Percentiles rank a stretch among this genome's conserved stretches.
phyloP scores from a whole-genome alignment of 768 basidiomycete species.

The Auricularia cornea region DNA sequence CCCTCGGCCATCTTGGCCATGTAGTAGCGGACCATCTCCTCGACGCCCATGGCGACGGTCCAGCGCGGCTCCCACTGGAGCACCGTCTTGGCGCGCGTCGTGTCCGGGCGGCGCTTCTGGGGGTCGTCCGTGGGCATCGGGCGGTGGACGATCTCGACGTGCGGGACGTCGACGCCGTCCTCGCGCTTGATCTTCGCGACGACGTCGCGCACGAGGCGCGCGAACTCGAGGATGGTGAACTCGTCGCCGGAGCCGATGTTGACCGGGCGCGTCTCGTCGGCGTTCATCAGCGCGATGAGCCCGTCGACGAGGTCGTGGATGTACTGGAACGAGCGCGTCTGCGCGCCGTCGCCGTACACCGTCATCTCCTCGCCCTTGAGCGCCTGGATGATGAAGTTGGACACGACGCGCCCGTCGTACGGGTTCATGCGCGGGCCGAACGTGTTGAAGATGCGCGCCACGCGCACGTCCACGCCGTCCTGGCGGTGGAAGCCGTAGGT shows the following conservation, averaged over 20 bases:
- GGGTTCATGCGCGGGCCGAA: slow-evolving; percentile 87
- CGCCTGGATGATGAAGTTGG: slow-evolving; percentile 98
- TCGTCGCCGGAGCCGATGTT: slow-evolving; percentile 96
- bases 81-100: slow-evolving; percentile 74
- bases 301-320: slow-evolving; percentile 97
- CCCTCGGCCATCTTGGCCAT: slow-evolving; percentile 85
- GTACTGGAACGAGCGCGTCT: slow-evolving; percentile 96
- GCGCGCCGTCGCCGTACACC: slow-evolving; percentile 87
- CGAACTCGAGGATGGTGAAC: slow-evolving; percentile 93
- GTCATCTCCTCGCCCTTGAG: slow-evolving; percentile 95
- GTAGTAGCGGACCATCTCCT: slow-evolving; percentile 93
- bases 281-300: slow-evolving; percentile 91
- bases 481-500: slow-evolving; percentile 95
- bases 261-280: slow-evolving; percentile 83
- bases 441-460: slow-evolving; percentile 98
- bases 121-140: slow-evolving; percentile 90
- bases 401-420: slow-evolving; percentile 93
- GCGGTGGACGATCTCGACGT: slow-evolving; percentile 56
- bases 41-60: slow-evolving; percentile 86
- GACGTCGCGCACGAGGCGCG: slow-evolving; percentile 81
- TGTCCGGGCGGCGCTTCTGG: slow-evolving; percentile 89
- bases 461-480: slow-evolving; percentile 91
- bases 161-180: slow-evolving; percentile 46
- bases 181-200: slow-evolving; percentile 90
- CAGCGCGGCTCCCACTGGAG: slow-evolving; percentile 90